Evolutionary conservation across 495 filamentous ascomycete species (phyloP).

Genomic region (Cenococcum geophilum): DNA sequence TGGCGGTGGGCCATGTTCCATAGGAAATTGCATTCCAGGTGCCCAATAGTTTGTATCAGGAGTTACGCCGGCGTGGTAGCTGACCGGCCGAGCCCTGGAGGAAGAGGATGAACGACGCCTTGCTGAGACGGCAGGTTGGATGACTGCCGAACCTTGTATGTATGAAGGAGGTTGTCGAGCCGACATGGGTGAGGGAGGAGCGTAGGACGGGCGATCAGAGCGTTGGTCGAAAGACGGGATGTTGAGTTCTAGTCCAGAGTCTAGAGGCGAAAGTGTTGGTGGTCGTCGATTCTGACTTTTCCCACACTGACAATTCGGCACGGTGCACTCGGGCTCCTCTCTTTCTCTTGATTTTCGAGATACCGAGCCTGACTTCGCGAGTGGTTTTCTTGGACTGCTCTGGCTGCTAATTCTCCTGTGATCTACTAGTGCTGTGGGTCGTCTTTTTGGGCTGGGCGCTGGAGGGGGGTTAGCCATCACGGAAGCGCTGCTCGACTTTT

Average conservation of each 20-base stretch:
- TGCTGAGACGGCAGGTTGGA: conserved; percentile 19
- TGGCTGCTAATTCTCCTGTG: conserved; percentile 13
- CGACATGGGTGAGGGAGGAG: conserved; percentile 19
- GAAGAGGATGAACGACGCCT: conserved; percentile 24
- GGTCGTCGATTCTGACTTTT: conserved; percentile 5
- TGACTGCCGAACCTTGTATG: conserved; percentile 15
- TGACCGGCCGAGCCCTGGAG: conserved; percentile 18
- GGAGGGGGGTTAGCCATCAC: conserved; percentile 11
- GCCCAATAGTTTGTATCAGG: conserved; percentile 5
- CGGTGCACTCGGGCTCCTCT: conserved; percentile 26
- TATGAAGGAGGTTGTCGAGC: conserved; percentile 15
- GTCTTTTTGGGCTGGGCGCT: conserved; percentile 16
- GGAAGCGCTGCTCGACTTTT: conserved; percentile 22
- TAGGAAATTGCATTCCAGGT: conserved; percentile 8
- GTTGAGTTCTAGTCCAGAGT: conserved; percentile 20
- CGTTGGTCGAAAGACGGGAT: conserved; percentile 24
- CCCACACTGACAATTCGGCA: conserved; percentile 28
- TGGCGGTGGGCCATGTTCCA: conserved; percentile 20
- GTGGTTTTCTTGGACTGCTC: conserved; percentile 26
- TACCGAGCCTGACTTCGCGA: conserved; percentile 15
- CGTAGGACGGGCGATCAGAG: conserved; percentile 14
- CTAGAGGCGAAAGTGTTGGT: conserved; percentile 10
- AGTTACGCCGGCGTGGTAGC: conserved; percentile 15
- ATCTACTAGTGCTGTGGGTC: conserved; percentile 12
- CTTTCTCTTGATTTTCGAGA: not conserved